Evolutionary conservation across 257 asterid species (phyloP).

Genomic region (Schizonepeta tenuifolia): DNA sequence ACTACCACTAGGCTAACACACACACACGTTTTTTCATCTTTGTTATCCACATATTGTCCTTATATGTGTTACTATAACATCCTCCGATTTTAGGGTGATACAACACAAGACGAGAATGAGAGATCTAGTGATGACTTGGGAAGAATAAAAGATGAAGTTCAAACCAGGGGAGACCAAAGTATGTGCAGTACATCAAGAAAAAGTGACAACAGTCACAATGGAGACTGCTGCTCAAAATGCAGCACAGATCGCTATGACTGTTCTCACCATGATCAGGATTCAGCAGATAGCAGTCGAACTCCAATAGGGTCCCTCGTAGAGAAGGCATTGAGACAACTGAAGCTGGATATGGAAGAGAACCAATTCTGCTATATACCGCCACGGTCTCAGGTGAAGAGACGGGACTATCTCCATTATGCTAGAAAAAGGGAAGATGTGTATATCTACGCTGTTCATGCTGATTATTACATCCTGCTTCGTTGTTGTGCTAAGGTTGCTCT

Average conservation of each 20-base stretch:
- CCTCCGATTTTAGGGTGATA: conserved; percentile 41
- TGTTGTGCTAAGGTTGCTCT: conserved; percentile 74
- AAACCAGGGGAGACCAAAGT: neutral
- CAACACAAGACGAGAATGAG: conserved; percentile 31
- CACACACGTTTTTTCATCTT: too few relatives aligned
- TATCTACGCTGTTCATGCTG: conserved; percentile 76
- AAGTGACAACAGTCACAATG: neutral
- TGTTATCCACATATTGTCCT: too few relatives aligned
- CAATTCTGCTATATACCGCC: conserved; percentile 70
- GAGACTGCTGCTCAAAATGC: conserved; percentile 14
- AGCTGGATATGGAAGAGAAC: conserved; percentile 70
- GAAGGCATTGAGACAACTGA: conserved; percentile 53
- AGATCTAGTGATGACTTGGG: conserved; percentile 24
- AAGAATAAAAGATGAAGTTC: conserved; percentile 21
- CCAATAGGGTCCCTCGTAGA: conserved; percentile 37
- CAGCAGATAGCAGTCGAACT: conserved; percentile 16
- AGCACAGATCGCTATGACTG: conserved; percentile 1
- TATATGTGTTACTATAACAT: neutral
- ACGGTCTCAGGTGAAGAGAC: conserved; percentile 41
- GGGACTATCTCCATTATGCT: conserved; percentile 49
- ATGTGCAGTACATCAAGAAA: conserved; percentile 19
- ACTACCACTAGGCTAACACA: too few relatives aligned
- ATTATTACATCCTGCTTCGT: conserved; percentile 73
- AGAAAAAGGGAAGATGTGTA: conserved; percentile 58
- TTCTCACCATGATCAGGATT: conserved; percentile 26